phyloP scores from a whole-genome alignment of 2,329 filamentous ascomycete genomes.

The Alternaria triticina region DNA sequence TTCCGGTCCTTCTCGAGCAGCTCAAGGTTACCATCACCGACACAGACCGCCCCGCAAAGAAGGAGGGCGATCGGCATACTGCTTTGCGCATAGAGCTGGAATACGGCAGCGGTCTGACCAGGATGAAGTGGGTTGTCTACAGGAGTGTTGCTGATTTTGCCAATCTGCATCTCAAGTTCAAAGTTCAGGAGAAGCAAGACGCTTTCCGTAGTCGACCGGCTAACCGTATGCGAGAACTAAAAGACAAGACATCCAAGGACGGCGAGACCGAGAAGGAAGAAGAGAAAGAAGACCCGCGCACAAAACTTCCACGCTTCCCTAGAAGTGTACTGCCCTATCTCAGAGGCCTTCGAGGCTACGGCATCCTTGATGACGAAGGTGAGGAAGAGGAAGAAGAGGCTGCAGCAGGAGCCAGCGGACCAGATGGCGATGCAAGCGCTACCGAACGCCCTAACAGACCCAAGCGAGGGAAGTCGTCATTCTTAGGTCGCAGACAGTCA shows the following conservation, averaged over 20 bases:
- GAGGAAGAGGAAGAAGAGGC: conserved; percentile 75
- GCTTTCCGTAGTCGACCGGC: conserved; percentile 72
- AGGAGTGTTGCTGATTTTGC: conserved; percentile 87
- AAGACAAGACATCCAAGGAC: conserved; percentile 25
- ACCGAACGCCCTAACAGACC: conserved; percentile 64
- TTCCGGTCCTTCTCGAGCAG: conserved; percentile 93
- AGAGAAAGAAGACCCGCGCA: conserved; percentile 66
- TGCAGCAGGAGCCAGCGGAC: conserved; percentile 60
- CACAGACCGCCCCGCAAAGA: conserved; percentile 60
- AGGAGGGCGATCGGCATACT: conserved; percentile 69
- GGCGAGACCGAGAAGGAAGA: conserved; percentile 39
- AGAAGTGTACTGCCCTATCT: conserved; percentile 89
- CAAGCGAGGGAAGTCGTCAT: conserved; percentile 62
- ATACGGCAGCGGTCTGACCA: conserved; percentile 91
- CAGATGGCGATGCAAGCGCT: conserved; percentile 73
- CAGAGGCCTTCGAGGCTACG: conserved; percentile 75
- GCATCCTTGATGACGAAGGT: conserved; percentile 66
- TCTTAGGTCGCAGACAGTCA: conserved; percentile 65
- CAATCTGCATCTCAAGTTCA: conserved; percentile 93
- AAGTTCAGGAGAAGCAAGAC: conserved; percentile 81
- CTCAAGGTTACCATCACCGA: conserved; percentile 87
- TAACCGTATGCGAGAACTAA: conserved; percentile 21
- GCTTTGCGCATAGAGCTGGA: conserved; percentile 92
- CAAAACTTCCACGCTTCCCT: conserved; percentile 89
- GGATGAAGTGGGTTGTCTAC: conserved; percentile 96